A percentile compares a stretch with the other conserved stretches of the same genome.
Conservation (phyloP, 176 grass and related monocot genomes). For the Carex kokanica region DNA sequence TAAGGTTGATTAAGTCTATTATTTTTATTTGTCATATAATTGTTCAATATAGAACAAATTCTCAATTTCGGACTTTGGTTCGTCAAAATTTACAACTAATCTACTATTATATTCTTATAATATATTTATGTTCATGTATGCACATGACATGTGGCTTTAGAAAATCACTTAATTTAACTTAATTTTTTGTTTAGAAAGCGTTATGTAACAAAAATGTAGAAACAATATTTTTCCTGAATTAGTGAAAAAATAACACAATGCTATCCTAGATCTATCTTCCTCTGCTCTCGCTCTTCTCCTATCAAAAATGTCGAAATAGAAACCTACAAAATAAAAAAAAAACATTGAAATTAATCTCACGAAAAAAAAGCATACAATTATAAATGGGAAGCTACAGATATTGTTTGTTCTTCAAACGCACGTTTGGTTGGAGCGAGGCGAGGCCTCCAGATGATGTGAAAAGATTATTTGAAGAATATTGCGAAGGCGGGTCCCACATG, state of each 20-base stretch:
- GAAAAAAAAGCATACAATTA: background rate
- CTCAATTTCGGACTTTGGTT: too few relatives aligned
- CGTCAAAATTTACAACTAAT: background rate
- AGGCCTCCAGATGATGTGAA: conserved; percentile 6
- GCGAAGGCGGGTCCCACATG: conserved; percentile 11
- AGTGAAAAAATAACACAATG: background rate
- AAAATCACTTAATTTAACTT: background rate
- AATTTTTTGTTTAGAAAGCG: background rate
- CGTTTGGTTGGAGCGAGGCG: conserved; percentile 8
- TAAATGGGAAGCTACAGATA: conserved; percentile 30
- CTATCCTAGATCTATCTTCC: background rate
- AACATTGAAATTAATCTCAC: background rate
- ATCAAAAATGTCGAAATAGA: background rate
- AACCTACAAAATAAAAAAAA: background rate
- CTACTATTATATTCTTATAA: too few relatives aligned
- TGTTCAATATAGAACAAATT: background rate
- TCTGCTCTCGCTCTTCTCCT: background rate
- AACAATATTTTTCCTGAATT: conserved; percentile 26
- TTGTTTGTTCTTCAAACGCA: conserved; percentile 26
- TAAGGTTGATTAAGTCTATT: background rate
- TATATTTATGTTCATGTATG: background rate
- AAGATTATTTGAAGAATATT: background rate
- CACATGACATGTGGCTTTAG: background rate
- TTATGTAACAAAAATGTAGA: background rate
- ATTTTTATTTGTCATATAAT: background rate